Evolutionary conservation across 768 basidiomycete species (phyloP), one percentile per base, ranked within the genome.

Genomic region (Leccinum truebloodii): DNA sequence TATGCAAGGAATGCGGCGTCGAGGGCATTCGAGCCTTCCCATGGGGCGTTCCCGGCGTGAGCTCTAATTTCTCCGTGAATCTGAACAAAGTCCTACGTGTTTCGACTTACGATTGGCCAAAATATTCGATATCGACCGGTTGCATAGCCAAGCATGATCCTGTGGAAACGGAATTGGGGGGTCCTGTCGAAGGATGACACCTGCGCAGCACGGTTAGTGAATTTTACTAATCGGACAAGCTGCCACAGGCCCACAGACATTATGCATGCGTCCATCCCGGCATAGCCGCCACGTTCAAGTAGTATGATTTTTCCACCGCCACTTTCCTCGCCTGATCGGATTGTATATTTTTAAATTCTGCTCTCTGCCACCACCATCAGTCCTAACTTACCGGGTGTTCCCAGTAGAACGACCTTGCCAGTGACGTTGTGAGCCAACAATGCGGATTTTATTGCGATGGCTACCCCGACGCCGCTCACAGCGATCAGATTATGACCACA

Each of bases 1-100:
- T 95, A 95, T 0, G 92, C 89, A 9, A 92, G 75, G 70, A 94
- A 89, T 1, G 93, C 93, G 0, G 94, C 94, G 68, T 95, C 94
- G 49, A 93, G 81, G 13, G 93, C 92, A 68, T 95, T 95, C 46
- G 82, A 83, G 24, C 89, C 93, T 73, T 95, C 90, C 86, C 93
- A 94, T 4, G 92, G 92, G 12, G 89, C 83, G 35, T 80, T 82
- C n/a, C 86, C 87, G 16, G 91, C 91, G 66, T 92, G 91, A 6
- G 90, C 89, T 50, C 88, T 92, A 64, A 30, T 59, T 37, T 54
- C 16, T 54, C 41, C 34, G 61, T 61, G 32, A 63, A 49, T 61
- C 7, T 26, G 32, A 57, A 34, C 50, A 46, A 52, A 32, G 52
- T 12, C 24, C 34, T 53, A 24, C 49, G 39, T 26, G 52, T 6